Base-by-base conservation (phyloP, 495 filamentous ascomycete genomes). In the Evansstolkia leycettana region DNA sequence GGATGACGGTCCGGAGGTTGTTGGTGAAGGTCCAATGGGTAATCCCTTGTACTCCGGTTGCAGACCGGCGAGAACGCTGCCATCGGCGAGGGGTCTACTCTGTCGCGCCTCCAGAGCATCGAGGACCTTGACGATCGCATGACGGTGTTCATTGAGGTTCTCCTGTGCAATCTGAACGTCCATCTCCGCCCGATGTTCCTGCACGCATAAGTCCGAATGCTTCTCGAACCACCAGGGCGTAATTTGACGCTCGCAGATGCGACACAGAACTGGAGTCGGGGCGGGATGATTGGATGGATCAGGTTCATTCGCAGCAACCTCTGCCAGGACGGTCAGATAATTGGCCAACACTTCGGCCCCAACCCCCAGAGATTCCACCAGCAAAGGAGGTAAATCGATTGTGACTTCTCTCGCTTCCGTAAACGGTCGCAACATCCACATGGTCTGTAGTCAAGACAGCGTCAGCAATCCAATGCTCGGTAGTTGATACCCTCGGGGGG, bases 191-290 rank as follows among this genome's bases (percentile, higher is more conserved):
- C 81, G 77, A 54, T 98, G 90, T 52, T 98, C 90, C 53, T 95
- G 85, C 35, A 94, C 65, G 51, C 90, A 98, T 7, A 95, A 70
- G 42, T 98, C 90, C 0, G 90, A 93, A 51, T 98, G 90, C 56
- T 95, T 96, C 57, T 95, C 88, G 47, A 98, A 98, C 92, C 90
- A 96, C 90, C 90, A 98, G 11, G 90, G 86, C n/a, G 83, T 83
- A 28, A 98, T 94, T 41, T 94, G 84, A 30, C 92, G 84, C 51
- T 98, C 90, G 50, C 90, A 98, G 40, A 98, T 96, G 25, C 90
- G 84, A 57, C 90, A 98, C 17, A 98, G 72, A 7, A 96, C 80
- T 1, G 88, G 86, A 5, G 77, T 73, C 2, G 90, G 92, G 6
- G 85, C 84, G n/a, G 86, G 78, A 52, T 86, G 78, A 45, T 80